phyloP scores from a whole-genome alignment of 2,329 filamentous ascomycete species.

The Arthrinium phaeospermum region DNA sequence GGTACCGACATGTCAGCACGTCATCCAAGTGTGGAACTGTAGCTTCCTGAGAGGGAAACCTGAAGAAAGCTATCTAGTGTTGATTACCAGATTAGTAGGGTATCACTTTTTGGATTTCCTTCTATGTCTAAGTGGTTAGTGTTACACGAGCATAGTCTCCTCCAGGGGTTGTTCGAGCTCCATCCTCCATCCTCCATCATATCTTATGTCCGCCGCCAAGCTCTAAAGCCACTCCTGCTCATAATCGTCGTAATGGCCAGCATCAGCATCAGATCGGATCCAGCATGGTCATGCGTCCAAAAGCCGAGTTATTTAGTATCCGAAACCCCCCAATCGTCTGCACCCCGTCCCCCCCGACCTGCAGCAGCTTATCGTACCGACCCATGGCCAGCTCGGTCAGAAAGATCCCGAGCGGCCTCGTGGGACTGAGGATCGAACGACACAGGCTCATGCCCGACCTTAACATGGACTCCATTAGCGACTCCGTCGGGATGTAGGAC shows the following conservation, averaged over 20 bases:
- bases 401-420: slow-evolving; percentile 49
- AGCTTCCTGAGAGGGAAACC: background rate
- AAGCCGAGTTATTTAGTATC: slow-evolving; percentile 37
- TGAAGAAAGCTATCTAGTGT: background rate
- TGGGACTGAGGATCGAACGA: slow-evolving; percentile 45
- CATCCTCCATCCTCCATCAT: background rate
- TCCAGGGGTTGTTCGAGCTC: background rate
- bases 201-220: background rate
- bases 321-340: slow-evolving; percentile 37
- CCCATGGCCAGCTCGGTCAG: slow-evolving; percentile 54
- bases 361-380: slow-evolving; percentile 34
- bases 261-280: background rate
- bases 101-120: background rate
- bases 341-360: slow-evolving; percentile 29
- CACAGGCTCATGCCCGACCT: background rate
- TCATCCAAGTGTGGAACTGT: background rate
- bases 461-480: slow-evolving; percentile 25
- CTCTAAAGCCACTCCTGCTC: background rate
- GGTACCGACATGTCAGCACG: background rate
- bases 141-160: background rate
- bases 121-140: background rate
- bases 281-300: slow-evolving; percentile 33
- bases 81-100: background rate
- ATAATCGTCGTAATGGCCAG: too few relatives aligned
- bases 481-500: slow-evolving; percentile 46